A percentile compares a stretch with the other conserved stretches of the same genome.
Evolutionary conservation across 108 stramenopile genomes (phyloP).

Genomic region (Nitzschia sp.): DNA sequence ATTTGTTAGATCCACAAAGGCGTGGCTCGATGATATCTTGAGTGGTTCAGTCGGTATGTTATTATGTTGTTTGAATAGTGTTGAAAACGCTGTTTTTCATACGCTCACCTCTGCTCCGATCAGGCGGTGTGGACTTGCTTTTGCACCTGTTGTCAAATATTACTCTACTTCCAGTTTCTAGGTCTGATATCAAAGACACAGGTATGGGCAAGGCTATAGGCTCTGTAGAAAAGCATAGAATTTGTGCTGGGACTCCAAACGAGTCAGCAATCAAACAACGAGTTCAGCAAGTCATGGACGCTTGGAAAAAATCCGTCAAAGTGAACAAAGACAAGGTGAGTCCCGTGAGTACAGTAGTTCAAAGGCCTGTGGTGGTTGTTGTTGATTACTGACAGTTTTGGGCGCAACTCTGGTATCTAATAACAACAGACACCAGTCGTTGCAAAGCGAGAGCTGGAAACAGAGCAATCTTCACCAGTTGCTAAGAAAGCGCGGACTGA

Average conservation of each 20-base stretch:
- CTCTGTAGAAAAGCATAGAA: constrained; percentile 71
- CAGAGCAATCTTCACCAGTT: constrained; percentile 15
- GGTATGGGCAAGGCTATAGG: constrained; percentile 80
- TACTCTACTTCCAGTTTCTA: constrained; percentile 75
- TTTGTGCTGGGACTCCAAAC: constrained; percentile 69
- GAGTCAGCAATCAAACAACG: constrained; percentile 68
- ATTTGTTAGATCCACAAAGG: constrained; percentile 58
- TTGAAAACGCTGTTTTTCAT: too few species aligned
- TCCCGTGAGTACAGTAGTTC: neutral
- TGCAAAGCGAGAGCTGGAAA: constrained; percentile 22
- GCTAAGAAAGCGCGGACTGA: constrained; percentile 29
- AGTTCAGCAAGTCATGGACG: constrained; percentile 59
- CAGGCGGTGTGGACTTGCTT: constrained; percentile 79
- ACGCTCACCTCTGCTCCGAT: neutral
- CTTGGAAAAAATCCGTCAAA: constrained; percentile 82
- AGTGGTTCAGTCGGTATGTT: constrained; percentile 57
- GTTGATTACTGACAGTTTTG: too few species aligned
- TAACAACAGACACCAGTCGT: neutral
- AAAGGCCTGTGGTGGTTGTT: too few species aligned
- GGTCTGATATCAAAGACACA: constrained; percentile 68
- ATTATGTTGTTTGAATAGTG: too few species aligned
- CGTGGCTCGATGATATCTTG: constrained; percentile 80
- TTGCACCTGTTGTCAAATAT: constrained; percentile 74
- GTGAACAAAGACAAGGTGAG: constrained; percentile 41
- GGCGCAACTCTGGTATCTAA: neutral